Evolutionary conservation across 768 basidiomycete species (phyloP).

Genomic region (Collybia sp.): DNA sequence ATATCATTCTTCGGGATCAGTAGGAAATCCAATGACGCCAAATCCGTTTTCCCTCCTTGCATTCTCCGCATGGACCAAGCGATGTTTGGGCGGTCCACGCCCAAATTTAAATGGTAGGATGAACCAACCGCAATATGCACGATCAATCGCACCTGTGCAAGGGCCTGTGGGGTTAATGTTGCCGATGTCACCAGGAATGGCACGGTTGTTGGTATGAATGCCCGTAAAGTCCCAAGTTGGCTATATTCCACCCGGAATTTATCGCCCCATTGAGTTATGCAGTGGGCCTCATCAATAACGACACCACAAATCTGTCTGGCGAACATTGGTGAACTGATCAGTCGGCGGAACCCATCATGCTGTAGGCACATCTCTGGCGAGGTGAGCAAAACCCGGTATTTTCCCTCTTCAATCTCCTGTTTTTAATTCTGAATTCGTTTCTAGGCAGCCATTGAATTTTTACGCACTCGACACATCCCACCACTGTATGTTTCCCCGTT

Average conservation of each 20-base stretch:
- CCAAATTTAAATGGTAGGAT: conserved; percentile 28
- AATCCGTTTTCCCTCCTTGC: conserved; percentile 14
- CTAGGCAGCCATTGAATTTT: too few relatives aligned
- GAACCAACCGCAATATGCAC: conserved; percentile 16
- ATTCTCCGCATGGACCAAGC: conserved; percentile 16
- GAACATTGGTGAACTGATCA: conserved; percentile 15
- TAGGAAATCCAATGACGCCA: conserved; percentile 12
- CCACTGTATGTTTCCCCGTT: conserved; percentile 29
- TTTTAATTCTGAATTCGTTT: neutral
- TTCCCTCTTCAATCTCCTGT: conserved; percentile 18
- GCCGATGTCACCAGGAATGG: conserved; percentile 28
- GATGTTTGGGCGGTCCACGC: conserved; percentile 32
- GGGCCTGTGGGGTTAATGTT: conserved; percentile 21
- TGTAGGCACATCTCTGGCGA: conserved; percentile 36
- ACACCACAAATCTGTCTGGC: conserved; percentile 14
- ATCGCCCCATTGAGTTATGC: conserved; percentile 27
- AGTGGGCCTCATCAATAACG: conserved; percentile 37
- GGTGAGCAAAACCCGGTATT: conserved; percentile 23
- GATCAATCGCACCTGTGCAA: conserved; percentile 18
- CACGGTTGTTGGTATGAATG: conserved; percentile 20
- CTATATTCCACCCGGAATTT: conserved; percentile 26
- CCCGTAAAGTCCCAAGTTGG: conserved; percentile 20
- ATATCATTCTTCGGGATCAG: conserved; percentile 1
- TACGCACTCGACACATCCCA: conserved; percentile 21
- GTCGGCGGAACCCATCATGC: conserved; percentile 20